phyloP scores from a whole-genome alignment of 345 rosid genomes.

The Conringia planisiliqua region DNA sequence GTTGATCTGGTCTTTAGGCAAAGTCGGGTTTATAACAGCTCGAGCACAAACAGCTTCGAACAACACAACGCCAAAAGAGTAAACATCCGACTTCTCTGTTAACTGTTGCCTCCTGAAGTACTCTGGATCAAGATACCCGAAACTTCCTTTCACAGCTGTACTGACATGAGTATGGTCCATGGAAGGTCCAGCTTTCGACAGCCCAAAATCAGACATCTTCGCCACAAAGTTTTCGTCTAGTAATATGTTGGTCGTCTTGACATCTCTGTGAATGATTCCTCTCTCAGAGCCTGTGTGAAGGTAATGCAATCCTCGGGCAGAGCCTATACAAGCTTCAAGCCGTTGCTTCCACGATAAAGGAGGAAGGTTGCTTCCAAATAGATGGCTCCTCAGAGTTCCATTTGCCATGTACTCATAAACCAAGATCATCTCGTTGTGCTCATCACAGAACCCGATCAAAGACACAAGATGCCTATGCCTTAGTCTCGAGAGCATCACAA shows the following conservation, averaged over 20 bases:
- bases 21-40: constrained; percentile 80
- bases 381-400: constrained; percentile 81
- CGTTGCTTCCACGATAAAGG: constrained; percentile 84
- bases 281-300: constrained; percentile 87
- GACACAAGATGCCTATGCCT: constrained; percentile 91
- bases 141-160: constrained; percentile 94
- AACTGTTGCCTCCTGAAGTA: constrained; percentile 79
- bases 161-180: constrained; percentile 90
- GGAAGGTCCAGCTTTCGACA: constrained; percentile 86
- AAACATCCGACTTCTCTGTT: constrained; percentile 90
- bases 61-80: constrained; percentile 83
- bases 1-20: constrained; percentile 91
- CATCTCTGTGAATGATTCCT: constrained; percentile 88
- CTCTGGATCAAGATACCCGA: constrained; percentile 88
- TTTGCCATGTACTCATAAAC: constrained; percentile 94
- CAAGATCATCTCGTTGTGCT: constrained; percentile 85
- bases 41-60: constrained; percentile 86
- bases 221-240: constrained; percentile 76
- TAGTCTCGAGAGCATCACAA: constrained; percentile 82
- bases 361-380: constrained; percentile 66
- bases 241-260: constrained; percentile 82
- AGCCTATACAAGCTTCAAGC: constrained; percentile 74
- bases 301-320: constrained; percentile 88
- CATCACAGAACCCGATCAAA: constrained; percentile 86
- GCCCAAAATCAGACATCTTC: constrained; percentile 87